Conservation (phyloP, 257 asterid species). For the Petunia axillaris region DNA sequence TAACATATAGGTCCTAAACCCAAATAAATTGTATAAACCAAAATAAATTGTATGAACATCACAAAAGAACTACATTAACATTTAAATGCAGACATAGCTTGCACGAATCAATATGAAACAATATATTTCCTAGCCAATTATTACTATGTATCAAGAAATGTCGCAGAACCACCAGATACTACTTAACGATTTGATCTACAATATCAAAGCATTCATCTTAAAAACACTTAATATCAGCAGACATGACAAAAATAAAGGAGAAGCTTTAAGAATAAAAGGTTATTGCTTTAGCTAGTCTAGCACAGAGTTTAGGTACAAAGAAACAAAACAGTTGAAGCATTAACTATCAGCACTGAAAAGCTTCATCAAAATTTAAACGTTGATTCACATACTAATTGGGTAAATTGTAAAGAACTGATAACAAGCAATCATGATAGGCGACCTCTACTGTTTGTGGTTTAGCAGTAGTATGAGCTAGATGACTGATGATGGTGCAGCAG, state of each 20-base stretch:
- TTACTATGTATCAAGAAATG: not conserved
- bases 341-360: not conserved
- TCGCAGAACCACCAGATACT: slow-evolving; percentile 19
- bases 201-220: not conserved
- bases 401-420: not conserved
- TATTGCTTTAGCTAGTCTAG: slow-evolving; percentile 12
- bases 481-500: slow-evolving; percentile 4
- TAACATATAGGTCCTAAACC: not conserved
- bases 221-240: slow-evolving; percentile 2
- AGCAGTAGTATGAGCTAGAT: slow-evolving; percentile 1
- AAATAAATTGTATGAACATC: not conserved
- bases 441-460: slow-evolving; percentile 10
- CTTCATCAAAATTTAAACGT: not conserved
- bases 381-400: slow-evolving; percentile 1
- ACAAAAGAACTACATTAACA: slow-evolving; percentile 1
- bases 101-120: not conserved
- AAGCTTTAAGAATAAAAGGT: not conserved
- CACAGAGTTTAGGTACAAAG: not conserved
- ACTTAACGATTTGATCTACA: not conserved
- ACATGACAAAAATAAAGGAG: not conserved
- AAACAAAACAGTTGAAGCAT: not conserved
- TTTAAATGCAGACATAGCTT: not conserved
- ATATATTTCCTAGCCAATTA: slow-evolving; percentile 1
- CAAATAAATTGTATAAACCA: not conserved
- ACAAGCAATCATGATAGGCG: not conserved